These are phyloP conservation scores for Paraphaeosphaeria sporulosa DNA, from an alignment of 2,329 filamentous ascomycete species.

Conservation along the genomic window DNA sequence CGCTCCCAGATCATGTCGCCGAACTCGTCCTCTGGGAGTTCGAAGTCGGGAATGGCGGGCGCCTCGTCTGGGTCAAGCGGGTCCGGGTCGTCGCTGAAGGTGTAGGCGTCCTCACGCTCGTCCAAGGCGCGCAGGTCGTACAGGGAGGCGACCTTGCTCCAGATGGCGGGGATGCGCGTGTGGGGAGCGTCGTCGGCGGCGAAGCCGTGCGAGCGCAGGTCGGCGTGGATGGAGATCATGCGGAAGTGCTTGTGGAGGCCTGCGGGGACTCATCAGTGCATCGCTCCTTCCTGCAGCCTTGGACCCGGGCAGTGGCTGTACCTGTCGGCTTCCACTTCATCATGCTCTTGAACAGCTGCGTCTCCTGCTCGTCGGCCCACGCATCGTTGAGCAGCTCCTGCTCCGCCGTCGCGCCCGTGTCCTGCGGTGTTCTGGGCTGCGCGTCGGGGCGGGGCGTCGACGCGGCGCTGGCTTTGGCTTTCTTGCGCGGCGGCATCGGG, in stretches of 20 bases:
- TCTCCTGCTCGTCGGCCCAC: constrained; percentile 97
- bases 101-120: constrained; percentile 74
- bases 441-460: constrained; percentile 61
- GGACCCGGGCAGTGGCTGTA: not conserved
- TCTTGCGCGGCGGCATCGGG: constrained; percentile 75
- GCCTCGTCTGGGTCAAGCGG: constrained; percentile 47
- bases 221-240: constrained; percentile 54
- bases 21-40: constrained; percentile 54
- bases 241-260: constrained; percentile 66
- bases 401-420: constrained; percentile 52
- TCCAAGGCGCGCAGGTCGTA: constrained; percentile 89
- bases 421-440: constrained; percentile 51
- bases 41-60: constrained; percentile 47
- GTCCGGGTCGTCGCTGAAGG: constrained; percentile 66
- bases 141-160: constrained; percentile 81
- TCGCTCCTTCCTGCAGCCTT: too few species aligned
- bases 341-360: constrained; percentile 89
- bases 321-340: constrained; percentile 97
- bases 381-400: constrained; percentile 68
- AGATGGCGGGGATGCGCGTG: constrained; percentile 89
- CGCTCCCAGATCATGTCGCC: constrained; percentile 54
- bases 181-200: constrained; percentile 75
- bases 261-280: constrained; percentile 22
- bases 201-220: constrained; percentile 64
- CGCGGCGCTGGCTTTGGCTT: constrained; percentile 64